Evolutionary conservation across 2,329 filamentous ascomycete species (phyloP).

Genomic region (Dactylonectria macrodidyma): DNA sequence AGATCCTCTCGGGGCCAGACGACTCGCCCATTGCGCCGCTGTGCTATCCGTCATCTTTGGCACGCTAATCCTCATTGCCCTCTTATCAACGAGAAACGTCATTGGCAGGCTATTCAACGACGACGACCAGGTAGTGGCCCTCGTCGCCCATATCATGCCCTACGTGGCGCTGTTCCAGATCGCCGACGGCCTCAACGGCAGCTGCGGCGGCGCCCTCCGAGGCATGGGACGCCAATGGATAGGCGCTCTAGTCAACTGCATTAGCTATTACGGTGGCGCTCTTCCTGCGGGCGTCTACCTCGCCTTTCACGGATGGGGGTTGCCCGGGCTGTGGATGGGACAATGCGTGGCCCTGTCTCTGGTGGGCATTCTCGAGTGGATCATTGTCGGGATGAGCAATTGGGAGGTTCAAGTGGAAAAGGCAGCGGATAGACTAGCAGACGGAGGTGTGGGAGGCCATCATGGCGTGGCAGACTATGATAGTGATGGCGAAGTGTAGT

Average conservation of each 20-base stretch:
- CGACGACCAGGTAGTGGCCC: slow-evolving; percentile 77
- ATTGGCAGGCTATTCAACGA: slow-evolving; percentile 88
- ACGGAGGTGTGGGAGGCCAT: slow-evolving; percentile 32
- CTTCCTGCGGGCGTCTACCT: slow-evolving; percentile 87
- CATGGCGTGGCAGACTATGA: slow-evolving; percentile 12
- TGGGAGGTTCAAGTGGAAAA: slow-evolving; percentile 69
- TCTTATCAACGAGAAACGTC: slow-evolving; percentile 80
- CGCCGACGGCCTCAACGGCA: slow-evolving; percentile 88
- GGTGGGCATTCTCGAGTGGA: slow-evolving; percentile 84
- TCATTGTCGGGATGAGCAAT: slow-evolving; percentile 81
- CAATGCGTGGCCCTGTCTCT: slow-evolving; percentile 87
- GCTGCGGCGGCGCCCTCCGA: slow-evolving; percentile 83
- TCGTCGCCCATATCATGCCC: slow-evolving; percentile 85
- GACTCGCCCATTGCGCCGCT: slow-evolving; percentile 83
- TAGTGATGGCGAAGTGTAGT: slow-evolving; percentile 22
- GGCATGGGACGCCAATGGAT: slow-evolving; percentile 92
- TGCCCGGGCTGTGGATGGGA: slow-evolving; percentile 86
- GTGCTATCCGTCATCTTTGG: slow-evolving; percentile 81
- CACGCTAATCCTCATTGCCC: slow-evolving; percentile 73
- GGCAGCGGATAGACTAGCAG: slow-evolving; percentile 45
- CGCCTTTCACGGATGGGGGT: slow-evolving; percentile 88
- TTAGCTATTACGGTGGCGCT: slow-evolving; percentile 88
- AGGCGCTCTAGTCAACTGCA: slow-evolving; percentile 84
- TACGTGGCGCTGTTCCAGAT: slow-evolving; percentile 93
- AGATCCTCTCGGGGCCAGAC: slow-evolving; percentile 75